Base-by-base conservation (phyloP, 78 protist genomes). In the Capsaspora owczarzaki region DNA sequence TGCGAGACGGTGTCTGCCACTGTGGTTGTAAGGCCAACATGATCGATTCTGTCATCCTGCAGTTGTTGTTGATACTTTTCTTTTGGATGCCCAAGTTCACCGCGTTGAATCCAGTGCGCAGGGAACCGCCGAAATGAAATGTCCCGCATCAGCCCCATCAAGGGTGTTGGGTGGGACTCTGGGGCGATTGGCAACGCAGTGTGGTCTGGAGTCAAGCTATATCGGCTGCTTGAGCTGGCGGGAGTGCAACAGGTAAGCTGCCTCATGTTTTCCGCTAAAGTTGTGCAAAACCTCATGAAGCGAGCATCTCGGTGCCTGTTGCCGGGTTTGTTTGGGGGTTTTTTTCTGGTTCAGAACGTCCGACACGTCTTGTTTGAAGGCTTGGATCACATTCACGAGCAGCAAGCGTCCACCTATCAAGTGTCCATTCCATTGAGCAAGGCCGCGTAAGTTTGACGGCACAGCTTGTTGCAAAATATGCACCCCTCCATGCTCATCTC, bases 101-200 rank as follows among this genome's bases (percentile, higher is more conserved):
- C n/a, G n/a, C n/a, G n/a, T n/a, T n/a, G n/a, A n/a, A n/a, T 84
- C 27, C 91, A 84, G 72, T 86, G 89, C 70, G 83, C 88, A 6
- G 93, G 93, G 44, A 89, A 89, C 84, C 63, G 93, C 12, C 77
- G 93, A 43, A 14, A 40, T 12, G 88, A 76, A 42, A 53, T 63
- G 80, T 53, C 33, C 76, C 10, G 0, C 16, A 46, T 25, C 37
- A 27, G 25, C 35, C 42, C 40, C 49, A 76, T 83, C n/a, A 38
- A 61, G 76, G 87, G 81, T 19, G 46, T 31, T 41, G 47, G 1
- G 56, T 91, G 94, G 94, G 75, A 40, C 49, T 0, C 53, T 1
- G 91, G 89, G 2, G 94, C 84, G 12, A 79, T 85, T 6, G 22
- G 79, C 40, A 91, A 77, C 31, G 91, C 92, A 16, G 27, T 0